These are phyloP conservation scores for Globisporangium cederbergense DNA, from an alignment of 352 stramenopile species.

Conservation along the genomic window DNA sequence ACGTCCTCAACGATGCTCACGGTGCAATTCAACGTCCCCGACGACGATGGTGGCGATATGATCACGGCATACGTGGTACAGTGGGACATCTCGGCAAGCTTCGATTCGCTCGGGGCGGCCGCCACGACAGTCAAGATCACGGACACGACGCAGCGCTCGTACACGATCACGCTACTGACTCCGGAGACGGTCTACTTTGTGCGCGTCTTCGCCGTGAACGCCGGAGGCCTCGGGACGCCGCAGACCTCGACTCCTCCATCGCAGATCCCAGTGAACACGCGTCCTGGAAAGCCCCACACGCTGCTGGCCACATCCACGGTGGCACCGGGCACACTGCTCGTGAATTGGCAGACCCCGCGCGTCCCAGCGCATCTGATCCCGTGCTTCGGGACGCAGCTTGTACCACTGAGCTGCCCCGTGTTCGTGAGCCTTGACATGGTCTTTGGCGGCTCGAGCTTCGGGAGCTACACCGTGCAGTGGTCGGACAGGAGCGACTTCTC, in stretches of 20 bases:
- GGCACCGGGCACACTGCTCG: constrained; percentile 32
- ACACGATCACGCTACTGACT: constrained; percentile 80
- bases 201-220: constrained; percentile 82
- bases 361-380: constrained; percentile 67
- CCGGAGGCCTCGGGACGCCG: constrained; percentile 43
- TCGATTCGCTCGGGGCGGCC: constrained; percentile 75
- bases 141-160: constrained; percentile 62
- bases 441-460: constrained; percentile 86
- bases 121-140: constrained; percentile 57
- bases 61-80: constrained; percentile 90
- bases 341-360: constrained; percentile 62
- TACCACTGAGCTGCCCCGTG: constrained; percentile 51
- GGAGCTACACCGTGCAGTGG: constrained; percentile 94
- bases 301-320: constrained; percentile 32
- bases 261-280: constrained; percentile 47
- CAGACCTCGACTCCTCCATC: constrained; percentile 52
- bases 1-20: constrained; percentile 91
- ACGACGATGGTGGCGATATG: constrained; percentile 86
- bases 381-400: constrained; percentile 54
- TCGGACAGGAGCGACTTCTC: constrained; percentile 60
- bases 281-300: constrained; percentile 64
- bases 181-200: constrained; percentile 86
- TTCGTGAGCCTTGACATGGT: constrained; percentile 84
- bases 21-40: constrained; percentile 78
- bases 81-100: constrained; percentile 89